A percentile compares a stretch with the other conserved stretches of the same genome.
These are phyloP conservation scores for Drechslerella dactyloides DNA, from an alignment of 2,329 filamentous ascomycete species.

Conservation along the genomic window DNA sequence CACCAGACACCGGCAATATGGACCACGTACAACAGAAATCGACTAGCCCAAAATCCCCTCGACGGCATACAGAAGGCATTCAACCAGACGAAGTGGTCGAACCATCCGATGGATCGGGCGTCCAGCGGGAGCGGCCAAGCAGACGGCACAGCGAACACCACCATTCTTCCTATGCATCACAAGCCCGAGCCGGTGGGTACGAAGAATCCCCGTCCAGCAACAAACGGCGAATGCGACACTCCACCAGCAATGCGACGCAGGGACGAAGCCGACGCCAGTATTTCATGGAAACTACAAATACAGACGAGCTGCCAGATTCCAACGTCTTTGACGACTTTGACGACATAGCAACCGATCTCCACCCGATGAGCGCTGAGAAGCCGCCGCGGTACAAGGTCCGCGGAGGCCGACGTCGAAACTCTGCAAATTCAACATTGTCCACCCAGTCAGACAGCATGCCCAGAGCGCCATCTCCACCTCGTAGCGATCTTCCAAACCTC, in stretches of 20 bases:
- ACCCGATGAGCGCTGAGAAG: constrained; percentile 20
- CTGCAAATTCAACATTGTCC: constrained; percentile 28
- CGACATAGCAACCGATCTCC: constrained; percentile 35
- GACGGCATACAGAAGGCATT: constrained; percentile 21
- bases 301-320: constrained; percentile 35
- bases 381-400: constrained; percentile 34
- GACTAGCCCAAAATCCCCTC: background rate
- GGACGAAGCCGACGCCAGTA: constrained; percentile 35
- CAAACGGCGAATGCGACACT: constrained; percentile 27
- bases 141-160: constrained; percentile 21
- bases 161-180: constrained; percentile 3
- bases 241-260: constrained; percentile 22
- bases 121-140: constrained; percentile 7
- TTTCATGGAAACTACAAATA: constrained; percentile 50
- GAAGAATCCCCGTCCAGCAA: background rate
- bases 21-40: background rate
- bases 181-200: constrained; percentile 23
- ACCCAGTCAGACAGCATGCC: constrained; percentile 25
- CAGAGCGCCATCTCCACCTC: constrained; percentile 29
- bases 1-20: background rate
- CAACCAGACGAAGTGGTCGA: constrained; percentile 48
- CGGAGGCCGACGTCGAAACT: constrained; percentile 29
- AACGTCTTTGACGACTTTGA: constrained; percentile 36
- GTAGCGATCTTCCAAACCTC: background rate
- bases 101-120: constrained; percentile 17